Percentiles rank a stretch among this genome's conserved stretches.
Evolutionary conservation across 2,329 filamentous ascomycete species (phyloP).

Genomic region (Neonectria sp.): DNA sequence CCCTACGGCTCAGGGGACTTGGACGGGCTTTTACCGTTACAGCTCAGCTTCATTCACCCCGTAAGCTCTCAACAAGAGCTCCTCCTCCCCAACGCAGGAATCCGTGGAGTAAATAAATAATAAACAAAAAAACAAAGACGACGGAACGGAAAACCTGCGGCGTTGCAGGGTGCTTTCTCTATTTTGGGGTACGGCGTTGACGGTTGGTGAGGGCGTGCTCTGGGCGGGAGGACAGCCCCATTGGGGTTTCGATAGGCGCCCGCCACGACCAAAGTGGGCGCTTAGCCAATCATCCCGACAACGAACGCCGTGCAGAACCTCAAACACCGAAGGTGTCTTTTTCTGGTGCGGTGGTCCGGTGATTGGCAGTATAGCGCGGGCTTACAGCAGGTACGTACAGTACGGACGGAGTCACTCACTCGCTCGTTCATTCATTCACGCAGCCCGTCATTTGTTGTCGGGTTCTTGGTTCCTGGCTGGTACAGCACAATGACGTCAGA

Average conservation of each 20-base stretch:
- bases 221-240: neutral
- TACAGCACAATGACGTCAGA: neutral
- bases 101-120: neutral
- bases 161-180: neutral
- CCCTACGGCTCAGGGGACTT: neutral
- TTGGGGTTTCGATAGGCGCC: conserved; percentile 9
- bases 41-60: neutral
- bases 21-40: too few relatives aligned
- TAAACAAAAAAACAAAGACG: neutral
- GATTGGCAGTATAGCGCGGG: neutral
- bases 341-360: neutral
- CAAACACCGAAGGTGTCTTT: conserved; percentile 1
- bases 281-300: conserved; percentile 10
- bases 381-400: neutral
- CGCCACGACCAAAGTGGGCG: neutral
- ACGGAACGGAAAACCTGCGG: neutral
- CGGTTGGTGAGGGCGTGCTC: conserved; percentile 2
- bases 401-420: neutral
- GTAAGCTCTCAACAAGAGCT: neutral
- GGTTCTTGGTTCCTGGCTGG: neutral
- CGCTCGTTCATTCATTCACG: neutral
- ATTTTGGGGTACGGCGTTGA: conserved; percentile 3
- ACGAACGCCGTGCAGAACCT: conserved; percentile 9
- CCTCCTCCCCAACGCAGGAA: neutral
- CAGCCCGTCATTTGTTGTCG: neutral